phyloP scores from a whole-genome alignment of 2,329 filamentous ascomycete genomes.

The Stemphylium beticola region DNA sequence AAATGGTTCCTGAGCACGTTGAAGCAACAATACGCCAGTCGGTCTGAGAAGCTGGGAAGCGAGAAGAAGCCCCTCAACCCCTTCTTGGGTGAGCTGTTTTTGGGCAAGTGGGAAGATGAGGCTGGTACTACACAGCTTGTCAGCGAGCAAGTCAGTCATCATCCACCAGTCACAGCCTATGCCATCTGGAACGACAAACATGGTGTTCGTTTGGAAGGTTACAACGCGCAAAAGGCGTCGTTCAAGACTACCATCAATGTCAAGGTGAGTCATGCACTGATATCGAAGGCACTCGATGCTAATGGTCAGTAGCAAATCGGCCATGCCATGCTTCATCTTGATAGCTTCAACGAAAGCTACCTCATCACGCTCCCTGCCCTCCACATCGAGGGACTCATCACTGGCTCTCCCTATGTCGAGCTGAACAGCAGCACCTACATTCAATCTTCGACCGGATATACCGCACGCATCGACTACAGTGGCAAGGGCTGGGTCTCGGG shows the following conservation, averaged over 20 bases:
- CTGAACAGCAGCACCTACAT: slow-evolving; percentile 86
- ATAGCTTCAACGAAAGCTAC: slow-evolving; percentile 72
- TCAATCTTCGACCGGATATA: slow-evolving; percentile 82
- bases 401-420: slow-evolving; percentile 86
- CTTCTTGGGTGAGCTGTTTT: slow-evolving; percentile 91
- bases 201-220: slow-evolving; percentile 77
- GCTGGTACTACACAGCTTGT: slow-evolving; percentile 83
- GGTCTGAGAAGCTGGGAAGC: slow-evolving; percentile 81
- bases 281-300: background rate
- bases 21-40: slow-evolving; percentile 79
- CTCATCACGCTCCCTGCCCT: slow-evolving; percentile 89
- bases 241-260: slow-evolving; percentile 94
- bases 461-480: slow-evolving; percentile 88
- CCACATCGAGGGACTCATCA: slow-evolving; percentile 92
- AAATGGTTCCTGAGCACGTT: slow-evolving; percentile 96
- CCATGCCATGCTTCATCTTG: slow-evolving; percentile 81
- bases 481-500: slow-evolving; percentile 94
- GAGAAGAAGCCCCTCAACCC: slow-evolving; percentile 99
- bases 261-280: slow-evolving; percentile 55
- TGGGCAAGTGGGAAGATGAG: slow-evolving; percentile 86
- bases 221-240: slow-evolving; percentile 95
- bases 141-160: slow-evolving; percentile 94
- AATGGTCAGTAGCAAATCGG: slow-evolving; percentile 69
- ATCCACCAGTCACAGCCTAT: slow-evolving; percentile 94
- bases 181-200: slow-evolving; percentile 86